Percentiles rank a stretch among this genome's conserved stretches.
Conservation (phyloP, 129 eudicot genomes). For the Erigeron canadensis region DNA sequence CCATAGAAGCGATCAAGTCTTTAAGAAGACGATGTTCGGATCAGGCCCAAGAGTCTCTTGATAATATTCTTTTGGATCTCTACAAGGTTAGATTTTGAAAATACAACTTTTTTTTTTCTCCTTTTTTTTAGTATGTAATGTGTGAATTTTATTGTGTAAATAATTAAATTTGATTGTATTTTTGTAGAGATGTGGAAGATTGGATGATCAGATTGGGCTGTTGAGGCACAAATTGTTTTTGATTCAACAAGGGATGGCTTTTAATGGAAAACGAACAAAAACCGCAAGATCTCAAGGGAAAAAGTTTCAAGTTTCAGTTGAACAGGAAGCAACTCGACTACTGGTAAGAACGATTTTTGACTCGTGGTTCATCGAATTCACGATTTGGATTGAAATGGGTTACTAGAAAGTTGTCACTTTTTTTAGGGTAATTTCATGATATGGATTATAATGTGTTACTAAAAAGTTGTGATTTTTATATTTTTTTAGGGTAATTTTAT, state of each 20-base stretch:
- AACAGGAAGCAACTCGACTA: constrained; percentile 91
- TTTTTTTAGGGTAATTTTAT: constrained; percentile 77
- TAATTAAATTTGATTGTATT: constrained; percentile 1
- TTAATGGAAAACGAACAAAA: constrained; percentile 94
- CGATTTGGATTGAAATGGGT: not conserved
- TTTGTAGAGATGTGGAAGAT: constrained; percentile 95
- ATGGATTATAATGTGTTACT: no score
- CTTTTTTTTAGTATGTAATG: not conserved
- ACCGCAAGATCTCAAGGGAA: constrained; percentile 98
- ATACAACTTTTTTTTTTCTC: not conserved
- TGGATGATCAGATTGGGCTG: constrained; percentile 86
- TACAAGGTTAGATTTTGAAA: constrained; percentile 21
- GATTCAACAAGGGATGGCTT: constrained; percentile 98
- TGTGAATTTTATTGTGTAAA: not conserved
- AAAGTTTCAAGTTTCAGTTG: constrained; percentile 98
- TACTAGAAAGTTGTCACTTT: not conserved
- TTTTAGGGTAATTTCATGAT: constrained; percentile 88
- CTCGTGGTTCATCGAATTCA: not conserved
- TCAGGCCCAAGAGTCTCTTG: constrained; percentile 97
- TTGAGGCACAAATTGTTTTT: constrained; percentile 82
- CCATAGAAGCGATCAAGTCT: constrained; percentile 93
- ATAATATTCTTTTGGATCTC: constrained; percentile 90
- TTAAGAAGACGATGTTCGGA: constrained; percentile 80
- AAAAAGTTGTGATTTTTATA: not conserved
- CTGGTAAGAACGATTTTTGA: constrained; percentile 48